phyloP scores from a whole-genome alignment of 306 rosid species.

The Arachis stenosperma region DNA sequence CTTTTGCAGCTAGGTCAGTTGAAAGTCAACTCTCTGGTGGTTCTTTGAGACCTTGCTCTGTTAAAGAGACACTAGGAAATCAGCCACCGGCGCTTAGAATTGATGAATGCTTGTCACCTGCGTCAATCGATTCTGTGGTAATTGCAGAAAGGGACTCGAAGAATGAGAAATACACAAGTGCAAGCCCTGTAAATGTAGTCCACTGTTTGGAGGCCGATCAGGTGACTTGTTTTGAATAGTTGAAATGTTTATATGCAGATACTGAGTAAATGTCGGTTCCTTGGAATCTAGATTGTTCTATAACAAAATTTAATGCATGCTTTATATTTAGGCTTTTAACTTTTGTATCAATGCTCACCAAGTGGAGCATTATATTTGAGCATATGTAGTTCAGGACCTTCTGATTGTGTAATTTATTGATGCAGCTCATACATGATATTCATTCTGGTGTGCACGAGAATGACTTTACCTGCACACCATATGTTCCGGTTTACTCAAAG shows the following conservation, averaged over 20 bases:
- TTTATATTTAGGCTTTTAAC: background rate
- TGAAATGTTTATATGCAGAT: background rate
- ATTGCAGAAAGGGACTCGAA: conserved; percentile 82
- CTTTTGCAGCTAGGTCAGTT: conserved; percentile 73
- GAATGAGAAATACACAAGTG: conserved; percentile 60
- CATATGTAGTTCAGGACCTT: conserved; percentile 26
- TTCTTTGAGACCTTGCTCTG: conserved; percentile 63
- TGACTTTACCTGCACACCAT: conserved; percentile 71
- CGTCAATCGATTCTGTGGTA: conserved; percentile 86
- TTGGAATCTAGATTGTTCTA: background rate
- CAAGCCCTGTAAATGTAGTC: conserved; percentile 64
- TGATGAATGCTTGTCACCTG: conserved; percentile 85
- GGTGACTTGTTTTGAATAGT: conserved; percentile 45
- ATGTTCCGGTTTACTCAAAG: conserved; percentile 72
- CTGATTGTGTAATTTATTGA: conserved; percentile 45
- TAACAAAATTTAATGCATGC: conserved; percentile 7
- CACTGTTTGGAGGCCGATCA: conserved; percentile 87
- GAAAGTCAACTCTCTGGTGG: conserved; percentile 79
- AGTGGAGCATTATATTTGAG: conserved; percentile 22
- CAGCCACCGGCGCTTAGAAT: conserved; percentile 65
- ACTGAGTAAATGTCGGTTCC: conserved; percentile 24
- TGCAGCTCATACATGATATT: conserved; percentile 83
- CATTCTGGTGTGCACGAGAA: conserved; percentile 67
- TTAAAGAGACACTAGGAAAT: conserved; percentile 64
- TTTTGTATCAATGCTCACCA: background rate